Evolutionary conservation across 2,329 filamentous ascomycete genomes (phyloP).

Genomic region (Colletotrichum coccodes): DNA sequence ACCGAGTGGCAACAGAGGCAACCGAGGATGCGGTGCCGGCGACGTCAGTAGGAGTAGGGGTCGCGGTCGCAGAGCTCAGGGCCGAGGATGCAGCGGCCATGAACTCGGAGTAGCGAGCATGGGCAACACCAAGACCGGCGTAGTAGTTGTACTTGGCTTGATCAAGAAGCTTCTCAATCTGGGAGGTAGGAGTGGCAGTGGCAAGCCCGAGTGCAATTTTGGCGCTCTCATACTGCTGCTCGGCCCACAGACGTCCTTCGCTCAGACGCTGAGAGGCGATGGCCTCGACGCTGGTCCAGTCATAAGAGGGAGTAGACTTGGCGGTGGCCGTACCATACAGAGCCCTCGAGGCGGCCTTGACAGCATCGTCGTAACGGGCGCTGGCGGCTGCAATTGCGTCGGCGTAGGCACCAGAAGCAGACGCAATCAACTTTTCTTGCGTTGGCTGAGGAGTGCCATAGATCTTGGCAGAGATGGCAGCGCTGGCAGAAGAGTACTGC

Average conservation of each 20-base stretch:
- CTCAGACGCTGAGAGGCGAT: constrained; percentile 77
- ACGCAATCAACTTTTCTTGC: constrained; percentile 75
- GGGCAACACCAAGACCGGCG: constrained; percentile 80
- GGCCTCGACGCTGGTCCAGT: constrained; percentile 64
- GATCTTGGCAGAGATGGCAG: constrained; percentile 73
- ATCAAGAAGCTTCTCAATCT: constrained; percentile 67
- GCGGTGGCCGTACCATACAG: constrained; percentile 59
- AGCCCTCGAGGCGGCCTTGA: constrained; percentile 62
- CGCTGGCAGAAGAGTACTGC: constrained; percentile 75
- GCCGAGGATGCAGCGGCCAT: constrained; percentile 77
- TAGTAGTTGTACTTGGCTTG: constrained; percentile 77
- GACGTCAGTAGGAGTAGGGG: constrained; percentile 68
- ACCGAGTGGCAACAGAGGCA: constrained; percentile 58
- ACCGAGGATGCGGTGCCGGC: constrained; percentile 56
- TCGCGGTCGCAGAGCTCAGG: constrained; percentile 67
- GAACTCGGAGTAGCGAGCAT: constrained; percentile 83
- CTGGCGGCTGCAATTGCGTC: constrained; percentile 72
- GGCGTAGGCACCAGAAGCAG: constrained; percentile 75
- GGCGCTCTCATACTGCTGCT: constrained; percentile 76
- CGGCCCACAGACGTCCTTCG: constrained; percentile 77
- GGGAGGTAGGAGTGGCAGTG: constrained; percentile 65
- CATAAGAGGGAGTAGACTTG: constrained; percentile 50
- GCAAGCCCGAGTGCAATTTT: constrained; percentile 72
- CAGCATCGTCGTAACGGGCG: constrained; percentile 64
- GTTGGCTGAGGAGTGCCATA: constrained; percentile 69